Evolutionary conservation across 2,329 filamentous ascomycete genomes (phyloP).

Genomic region (Neonectria ditissima): DNA sequence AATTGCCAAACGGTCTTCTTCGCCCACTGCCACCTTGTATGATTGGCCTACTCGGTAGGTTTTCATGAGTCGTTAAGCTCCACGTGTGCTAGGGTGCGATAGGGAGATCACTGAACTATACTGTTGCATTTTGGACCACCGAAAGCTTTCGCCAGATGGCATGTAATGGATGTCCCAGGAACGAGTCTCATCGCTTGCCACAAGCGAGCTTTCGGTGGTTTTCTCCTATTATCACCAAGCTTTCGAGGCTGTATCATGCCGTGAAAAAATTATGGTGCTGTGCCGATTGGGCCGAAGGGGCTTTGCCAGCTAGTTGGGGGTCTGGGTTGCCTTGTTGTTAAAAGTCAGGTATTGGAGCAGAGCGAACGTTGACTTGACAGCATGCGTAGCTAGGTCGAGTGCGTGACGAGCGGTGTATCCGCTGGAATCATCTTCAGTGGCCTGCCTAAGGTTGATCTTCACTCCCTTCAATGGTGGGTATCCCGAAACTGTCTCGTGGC

Average conservation of each 20-base stretch:
- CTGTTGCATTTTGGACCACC: background rate
- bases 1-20: too few species aligned
- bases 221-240: background rate
- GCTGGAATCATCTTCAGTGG: too few species aligned
- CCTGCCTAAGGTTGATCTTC: too few species aligned
- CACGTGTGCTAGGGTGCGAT: too few species aligned
- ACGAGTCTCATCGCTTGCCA: background rate
- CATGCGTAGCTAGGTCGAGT: too few species aligned
- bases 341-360: background rate
- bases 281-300: background rate
- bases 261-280: background rate
- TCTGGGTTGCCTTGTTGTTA: background rate
- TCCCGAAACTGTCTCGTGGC: too few species aligned
- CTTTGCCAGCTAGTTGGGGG: background rate
- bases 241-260: background rate
- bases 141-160: background rate
- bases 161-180: background rate
- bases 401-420: too few species aligned
- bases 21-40: too few species aligned
- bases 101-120: too few species aligned
- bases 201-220: background rate
- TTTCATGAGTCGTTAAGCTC: too few species aligned
- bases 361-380: background rate
- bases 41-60: too few species aligned
- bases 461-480: too few species aligned